Base-by-base conservation (phyloP, 2,329 filamentous ascomycete species). In the Aureobasidium sp. region DNA sequence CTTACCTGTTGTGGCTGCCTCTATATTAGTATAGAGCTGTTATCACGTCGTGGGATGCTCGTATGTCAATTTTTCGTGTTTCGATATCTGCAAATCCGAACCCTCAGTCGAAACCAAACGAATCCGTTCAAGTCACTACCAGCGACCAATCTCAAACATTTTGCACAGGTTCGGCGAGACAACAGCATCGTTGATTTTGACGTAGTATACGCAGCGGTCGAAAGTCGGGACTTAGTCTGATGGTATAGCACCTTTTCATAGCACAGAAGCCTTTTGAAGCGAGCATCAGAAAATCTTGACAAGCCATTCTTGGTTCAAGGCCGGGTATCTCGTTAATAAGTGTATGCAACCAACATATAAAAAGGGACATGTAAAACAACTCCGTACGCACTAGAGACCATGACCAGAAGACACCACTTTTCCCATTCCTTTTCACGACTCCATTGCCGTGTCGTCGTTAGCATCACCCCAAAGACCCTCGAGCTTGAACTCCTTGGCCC, bases 401-500 rank as follows among this genome's bases (percentile, higher is more conserved):
- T 25, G 5, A 41, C 57, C 57, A 41, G 27, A 41, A 49, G 27
- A 41, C 1, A 30, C 42, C 57, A 34, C 57, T 50, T 59, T 59
- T 49, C 34, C 41, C 39, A 39, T 13, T 2, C 45, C 25, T 36
- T 29, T 50, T 48, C n/a, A 61, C 21, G 59, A 41, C 61, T 62
- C 51, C 53, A 62, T 58, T 21, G 61, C 59, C 30, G 32, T 62
- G 30, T 58, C 61, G 10, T 58, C 51, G 32, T 58, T 39, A 54
- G 29, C 25, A 42, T 73, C 73, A 11, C 90, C 91, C 89, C 90
- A 97, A 14, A 99, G 77, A 2, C 91, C 94, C 64, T 97, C 94
- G 9, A 99, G 57, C 53, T 63, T 64, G 55, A 64, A 63, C 50
- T 64, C 63, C 60, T 63, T 63, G 57, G 61, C 62, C 63, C 64